Base-by-base conservation (phyloP, 495 filamentous ascomycete genomes). In the Hamigera avellanea region DNA sequence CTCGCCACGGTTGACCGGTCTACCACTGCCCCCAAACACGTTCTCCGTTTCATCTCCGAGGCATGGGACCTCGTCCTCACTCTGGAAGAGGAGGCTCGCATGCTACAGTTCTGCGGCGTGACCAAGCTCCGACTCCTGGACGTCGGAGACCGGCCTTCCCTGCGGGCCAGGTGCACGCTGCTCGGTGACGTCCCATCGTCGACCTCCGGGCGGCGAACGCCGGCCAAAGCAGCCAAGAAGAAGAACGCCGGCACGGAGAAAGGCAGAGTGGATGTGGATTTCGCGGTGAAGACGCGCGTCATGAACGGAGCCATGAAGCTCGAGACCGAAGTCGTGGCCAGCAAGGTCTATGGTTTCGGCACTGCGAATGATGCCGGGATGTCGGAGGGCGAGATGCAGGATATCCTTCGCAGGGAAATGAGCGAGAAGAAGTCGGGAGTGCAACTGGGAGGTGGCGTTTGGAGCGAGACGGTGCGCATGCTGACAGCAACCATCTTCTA, bases 71-170 rank as follows among this genome's bases (percentile, higher is more conserved):
- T 56, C 32, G 48, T 54, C 8, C 41, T 55, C 18, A 52, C 46
- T 2, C 50, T 65, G 12, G 62, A 68, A 37, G 62, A 66, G 32
- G 64, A 68, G 42, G 55, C 59, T 16, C 62, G 62, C 41, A 60
- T 66, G 56, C 56, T 68, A 10, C 53, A 63, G 39, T 68, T 65
- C 46, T 61, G 61, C 40, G 64, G 64, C 16, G 61, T 66, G 8
- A 68, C 62, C 13, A 64, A 61, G 19, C 52, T 64, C 19, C 59
- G 50, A 9, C 41, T 66, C 18, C 46, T 43, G 2, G 56, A 61
- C 12, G 39, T 48, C 9, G 40, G 49, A 3, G 45, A 47, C 33
- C 53, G 38, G 2, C 50, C 59, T n/a, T 59, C 47, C 26, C 50
- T 66, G 8, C 48, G 59, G 13, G 57, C 61, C 7, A 48, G 64